A percentile compares a stretch with the other conserved stretches of the same genome.
Conservation (phyloP, 2,329 filamentous ascomycete genomes). For the Daldinia sp. region DNA sequence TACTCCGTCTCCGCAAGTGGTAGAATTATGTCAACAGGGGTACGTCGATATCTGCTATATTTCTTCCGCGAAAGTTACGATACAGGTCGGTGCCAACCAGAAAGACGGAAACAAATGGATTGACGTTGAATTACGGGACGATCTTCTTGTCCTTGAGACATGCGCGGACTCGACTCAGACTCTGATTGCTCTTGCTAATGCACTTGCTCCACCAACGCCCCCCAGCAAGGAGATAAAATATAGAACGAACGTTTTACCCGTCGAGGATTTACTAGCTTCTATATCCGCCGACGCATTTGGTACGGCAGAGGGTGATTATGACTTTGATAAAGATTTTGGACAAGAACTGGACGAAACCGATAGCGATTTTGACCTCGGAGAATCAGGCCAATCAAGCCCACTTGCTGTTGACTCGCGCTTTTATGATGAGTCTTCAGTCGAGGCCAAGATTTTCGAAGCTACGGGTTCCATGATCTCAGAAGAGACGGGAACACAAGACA, state of each 20-base stretch:
- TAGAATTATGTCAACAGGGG: slow-evolving; percentile 69
- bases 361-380: slow-evolving; percentile 50
- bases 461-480: slow-evolving; percentile 50
- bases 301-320: slow-evolving; percentile 66
- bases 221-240: slow-evolving; percentile 87
- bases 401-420: slow-evolving; percentile 56
- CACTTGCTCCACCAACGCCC: slow-evolving; percentile 81
- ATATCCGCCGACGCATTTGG: slow-evolving; percentile 87
- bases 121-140: slow-evolving; percentile 83
- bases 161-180: slow-evolving; percentile 98
- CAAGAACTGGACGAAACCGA: slow-evolving; percentile 56
- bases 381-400: slow-evolving; percentile 47
- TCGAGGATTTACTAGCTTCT: slow-evolving; percentile 88
- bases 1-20: slow-evolving; percentile 60
- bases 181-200: slow-evolving; percentile 79
- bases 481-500: slow-evolving; percentile 54
- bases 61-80: slow-evolving; percentile 76
- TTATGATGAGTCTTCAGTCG: slow-evolving; percentile 54
- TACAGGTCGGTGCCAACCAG: slow-evolving; percentile 66
- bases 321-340: slow-evolving; percentile 70
- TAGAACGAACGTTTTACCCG: slow-evolving; percentile 82
- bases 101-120: slow-evolving; percentile 70
- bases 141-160: slow-evolving; percentile 89
- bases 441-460: slow-evolving; percentile 59
- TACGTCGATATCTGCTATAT: slow-evolving; percentile 89